Conservation (phyloP, 2,329 filamentous ascomycete species). For the Penicillium oxalicum region DNA sequence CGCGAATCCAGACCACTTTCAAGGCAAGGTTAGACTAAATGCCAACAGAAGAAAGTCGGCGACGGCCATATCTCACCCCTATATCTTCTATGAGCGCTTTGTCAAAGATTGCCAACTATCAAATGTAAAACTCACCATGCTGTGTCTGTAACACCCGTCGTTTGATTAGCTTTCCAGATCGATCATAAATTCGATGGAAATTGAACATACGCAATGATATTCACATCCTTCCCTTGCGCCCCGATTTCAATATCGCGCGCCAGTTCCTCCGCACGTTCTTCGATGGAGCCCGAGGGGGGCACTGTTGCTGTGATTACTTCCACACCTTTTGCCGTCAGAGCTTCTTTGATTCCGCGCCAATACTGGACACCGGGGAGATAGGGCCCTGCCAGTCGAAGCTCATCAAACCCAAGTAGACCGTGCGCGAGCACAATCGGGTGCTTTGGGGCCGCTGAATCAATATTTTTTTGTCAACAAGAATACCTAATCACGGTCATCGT, state of each 20-base stretch:
- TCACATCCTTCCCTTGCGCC: slow-evolving; percentile 53
- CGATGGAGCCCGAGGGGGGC: slow-evolving; percentile 54
- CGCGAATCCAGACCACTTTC: slow-evolving; percentile 56
- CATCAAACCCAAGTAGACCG: slow-evolving; percentile 61
- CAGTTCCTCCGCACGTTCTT: slow-evolving; percentile 51
- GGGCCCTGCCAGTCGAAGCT: slow-evolving; percentile 50
- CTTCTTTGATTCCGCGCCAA: slow-evolving; percentile 59
- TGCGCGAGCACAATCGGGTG: slow-evolving; percentile 59
- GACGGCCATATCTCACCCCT: slow-evolving; percentile 29
- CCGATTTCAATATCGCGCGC: slow-evolving; percentile 48
- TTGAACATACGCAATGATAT: slow-evolving; percentile 55
- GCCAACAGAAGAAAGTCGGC: slow-evolving; percentile 6
- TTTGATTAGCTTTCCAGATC: not conserved
- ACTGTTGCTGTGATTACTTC: slow-evolving; percentile 58
- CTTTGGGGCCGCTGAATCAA: slow-evolving; percentile 39
- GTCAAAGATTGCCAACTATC: not conserved
- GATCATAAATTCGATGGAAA: not conserved
- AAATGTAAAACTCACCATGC: slow-evolving; percentile 38
- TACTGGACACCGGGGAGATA: slow-evolving; percentile 55
- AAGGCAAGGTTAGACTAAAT: slow-evolving; percentile 5
- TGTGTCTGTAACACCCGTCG: slow-evolving; percentile 32
- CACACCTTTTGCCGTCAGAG: slow-evolving; percentile 50
- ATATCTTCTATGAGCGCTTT: slow-evolving; percentile 5
- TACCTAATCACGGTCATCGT: not conserved
- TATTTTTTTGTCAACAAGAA: not conserved